Base-by-base conservation (phyloP, 257 asterid species). In the Nicotiana tabacum region DNA sequence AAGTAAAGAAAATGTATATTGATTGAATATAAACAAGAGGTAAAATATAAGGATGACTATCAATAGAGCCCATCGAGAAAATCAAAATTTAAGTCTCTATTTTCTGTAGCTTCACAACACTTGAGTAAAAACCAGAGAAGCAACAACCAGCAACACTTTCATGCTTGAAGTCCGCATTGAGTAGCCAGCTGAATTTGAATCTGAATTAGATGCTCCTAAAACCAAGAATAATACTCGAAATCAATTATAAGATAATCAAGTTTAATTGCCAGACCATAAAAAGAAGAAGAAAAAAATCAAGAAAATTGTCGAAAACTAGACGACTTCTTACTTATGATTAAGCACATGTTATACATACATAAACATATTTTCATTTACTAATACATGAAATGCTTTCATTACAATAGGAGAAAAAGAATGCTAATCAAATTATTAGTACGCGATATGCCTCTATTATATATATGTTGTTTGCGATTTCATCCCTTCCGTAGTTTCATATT, bases 131-230 rank as follows among this genome's bases (percentile, higher is more conserved):
- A 83, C 27, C 81, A 46, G 9, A 12, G 89, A 82, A 87, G 48
- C 76, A 58, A 78, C 83, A 1, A 13, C 67, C n/a, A 48, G n/a
- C 8, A 84, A 51, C 29, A 76, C 18, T 76, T 2, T 66, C 81
- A 69, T 64, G 53, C 78, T 80, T 16, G 70, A 65, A 83, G 13
- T 15, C 77, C 35, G 53, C 67, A 62, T 55, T 9, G 86, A 43
- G 32, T 48, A 80, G 58, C 84, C 29, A 77, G 60, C 83, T 7
- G 85, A 48, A 74, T 33, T 74, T 60, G 86, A 66, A 55, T 64
- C 68, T 27, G 69, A 64, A 64, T 11, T 33, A 1, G 87, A 80
- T 9, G 87, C 74, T 46, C 89, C 89, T 86, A 81, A 58, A 81
- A 86, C 16, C 18, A 37, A 24, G 0, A 78, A 21, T 11, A 78